Evolutionary conservation across 2,329 filamentous ascomycete species (phyloP).

Genomic region (Trichoderma breve): DNA sequence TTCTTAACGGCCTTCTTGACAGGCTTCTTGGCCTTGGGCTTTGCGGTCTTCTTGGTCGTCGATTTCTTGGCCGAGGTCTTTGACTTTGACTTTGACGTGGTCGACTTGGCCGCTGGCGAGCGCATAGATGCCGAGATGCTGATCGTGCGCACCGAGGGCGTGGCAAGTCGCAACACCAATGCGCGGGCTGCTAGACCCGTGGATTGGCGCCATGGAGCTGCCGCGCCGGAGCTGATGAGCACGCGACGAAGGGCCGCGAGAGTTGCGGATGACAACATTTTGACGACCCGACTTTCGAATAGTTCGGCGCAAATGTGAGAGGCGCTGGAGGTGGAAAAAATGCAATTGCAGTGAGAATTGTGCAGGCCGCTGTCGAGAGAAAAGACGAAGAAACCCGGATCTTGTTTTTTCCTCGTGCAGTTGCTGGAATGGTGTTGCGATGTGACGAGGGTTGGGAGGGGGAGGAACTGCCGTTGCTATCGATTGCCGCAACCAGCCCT

Average conservation of each 20-base stretch:
- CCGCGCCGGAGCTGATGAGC: slow-evolving; percentile 21
- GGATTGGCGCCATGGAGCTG: slow-evolving; percentile 23
- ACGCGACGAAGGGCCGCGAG: slow-evolving; percentile 39
- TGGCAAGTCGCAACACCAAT: slow-evolving; percentile 21
- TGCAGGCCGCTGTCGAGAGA: not conserved
- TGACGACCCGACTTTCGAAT: slow-evolving; percentile 1
- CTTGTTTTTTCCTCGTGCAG: not conserved
- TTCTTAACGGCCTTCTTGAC: slow-evolving; percentile 28
- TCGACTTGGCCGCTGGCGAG: slow-evolving; percentile 27
- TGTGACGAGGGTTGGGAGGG: slow-evolving; percentile 21
- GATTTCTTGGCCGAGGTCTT: slow-evolving; percentile 27
- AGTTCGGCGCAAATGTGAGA: not conserved
- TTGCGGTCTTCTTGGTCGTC: slow-evolving; percentile 22
- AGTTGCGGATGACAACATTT: slow-evolving; percentile 44
- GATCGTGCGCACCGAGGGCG: slow-evolving; percentile 32
- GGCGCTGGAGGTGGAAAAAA: no score
- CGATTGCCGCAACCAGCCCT: slow-evolving; percentile 15
- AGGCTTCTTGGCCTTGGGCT: slow-evolving; percentile 23
- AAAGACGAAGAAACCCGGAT: not conserved
- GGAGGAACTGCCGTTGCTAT: not conserved
- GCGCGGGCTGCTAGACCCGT: slow-evolving; percentile 25
- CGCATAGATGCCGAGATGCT: slow-evolving; percentile 31
- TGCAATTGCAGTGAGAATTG: not conserved
- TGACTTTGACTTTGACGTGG: slow-evolving; percentile 25
- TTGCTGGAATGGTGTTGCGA: slow-evolving; percentile 19